phyloP scores from a whole-genome alignment of 2,329 filamentous ascomycete genomes.

The Botrytis porri region DNA sequence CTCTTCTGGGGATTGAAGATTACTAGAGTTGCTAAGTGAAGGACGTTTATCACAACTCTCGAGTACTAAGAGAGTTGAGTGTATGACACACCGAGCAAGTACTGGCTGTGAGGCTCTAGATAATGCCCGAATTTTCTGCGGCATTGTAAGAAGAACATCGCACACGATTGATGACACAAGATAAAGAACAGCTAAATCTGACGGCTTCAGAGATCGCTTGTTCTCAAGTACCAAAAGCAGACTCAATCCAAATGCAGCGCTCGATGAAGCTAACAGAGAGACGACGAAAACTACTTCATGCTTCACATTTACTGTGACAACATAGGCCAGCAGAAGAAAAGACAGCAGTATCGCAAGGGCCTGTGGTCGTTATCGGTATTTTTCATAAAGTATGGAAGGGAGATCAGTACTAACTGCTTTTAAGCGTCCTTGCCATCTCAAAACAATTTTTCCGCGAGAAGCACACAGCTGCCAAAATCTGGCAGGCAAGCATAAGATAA shows the following conservation, averaged over 20 bases:
- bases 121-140: background rate
- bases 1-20: conserved; percentile 25
- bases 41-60: conserved; percentile 20
- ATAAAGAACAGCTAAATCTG: background rate
- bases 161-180: background rate
- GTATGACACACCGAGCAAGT: background rate
- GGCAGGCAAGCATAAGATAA: background rate
- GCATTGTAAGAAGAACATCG: background rate
- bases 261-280: background rate
- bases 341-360: background rate
- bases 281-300: background rate
- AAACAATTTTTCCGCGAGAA: background rate
- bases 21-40: background rate
- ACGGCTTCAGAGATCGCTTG: background rate
- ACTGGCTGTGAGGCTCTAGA: background rate
- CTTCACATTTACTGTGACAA: background rate
- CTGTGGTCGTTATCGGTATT: background rate
- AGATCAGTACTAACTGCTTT: background rate
- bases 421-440: background rate
- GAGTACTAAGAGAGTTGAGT: conserved; percentile 22
- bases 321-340: background rate
- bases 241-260: background rate
- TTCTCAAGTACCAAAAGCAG: background rate
- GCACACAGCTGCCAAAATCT: background rate
- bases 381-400: background rate